phyloP scores from a whole-genome alignment of 768 basidiomycete species.

The Suillus americanus region DNA sequence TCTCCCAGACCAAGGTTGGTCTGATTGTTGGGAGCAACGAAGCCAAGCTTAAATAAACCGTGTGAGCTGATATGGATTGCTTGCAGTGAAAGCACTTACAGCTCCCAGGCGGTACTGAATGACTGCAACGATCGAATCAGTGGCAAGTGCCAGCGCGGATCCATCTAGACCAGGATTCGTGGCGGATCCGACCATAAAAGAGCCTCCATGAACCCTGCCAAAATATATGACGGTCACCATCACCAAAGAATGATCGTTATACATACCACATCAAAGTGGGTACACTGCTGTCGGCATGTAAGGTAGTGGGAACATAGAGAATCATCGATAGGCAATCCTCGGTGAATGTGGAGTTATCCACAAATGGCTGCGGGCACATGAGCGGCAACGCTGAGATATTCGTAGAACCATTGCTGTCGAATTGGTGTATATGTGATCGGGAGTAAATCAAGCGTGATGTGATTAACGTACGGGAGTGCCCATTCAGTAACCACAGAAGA shows the following conservation, averaged over 20 bases:
- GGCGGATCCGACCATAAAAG: constrained; percentile 70
- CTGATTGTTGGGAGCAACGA: constrained; percentile 66
- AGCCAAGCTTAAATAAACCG: constrained; percentile 55
- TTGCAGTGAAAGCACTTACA: constrained; percentile 39
- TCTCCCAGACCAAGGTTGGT: constrained; percentile 76
- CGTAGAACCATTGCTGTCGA: constrained; percentile 48
- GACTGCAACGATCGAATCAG: constrained; percentile 76
- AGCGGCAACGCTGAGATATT: constrained; percentile 60
- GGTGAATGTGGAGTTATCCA: constrained; percentile 47
- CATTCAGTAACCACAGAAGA: constrained; percentile 56
- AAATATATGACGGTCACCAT: neutral
- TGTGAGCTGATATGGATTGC: neutral
- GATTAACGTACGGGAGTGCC: constrained; percentile 57
- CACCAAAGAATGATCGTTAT: neutral
- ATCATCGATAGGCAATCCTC: constrained; percentile 87
- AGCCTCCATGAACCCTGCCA: constrained; percentile 83
- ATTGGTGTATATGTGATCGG: neutral
- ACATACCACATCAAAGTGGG: constrained; percentile 65
- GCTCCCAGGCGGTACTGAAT: constrained; percentile 84
- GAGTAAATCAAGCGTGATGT: neutral
- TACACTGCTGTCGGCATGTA: constrained; percentile 30
- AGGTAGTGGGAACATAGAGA: constrained; percentile 60
- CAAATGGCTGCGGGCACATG: constrained; percentile 66
- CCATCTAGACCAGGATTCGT: constrained; percentile 76
- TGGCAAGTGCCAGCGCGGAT: constrained; percentile 66